Evolutionary conservation across 345 rosid species (phyloP).

Genomic region (Erodium maritimum): DNA sequence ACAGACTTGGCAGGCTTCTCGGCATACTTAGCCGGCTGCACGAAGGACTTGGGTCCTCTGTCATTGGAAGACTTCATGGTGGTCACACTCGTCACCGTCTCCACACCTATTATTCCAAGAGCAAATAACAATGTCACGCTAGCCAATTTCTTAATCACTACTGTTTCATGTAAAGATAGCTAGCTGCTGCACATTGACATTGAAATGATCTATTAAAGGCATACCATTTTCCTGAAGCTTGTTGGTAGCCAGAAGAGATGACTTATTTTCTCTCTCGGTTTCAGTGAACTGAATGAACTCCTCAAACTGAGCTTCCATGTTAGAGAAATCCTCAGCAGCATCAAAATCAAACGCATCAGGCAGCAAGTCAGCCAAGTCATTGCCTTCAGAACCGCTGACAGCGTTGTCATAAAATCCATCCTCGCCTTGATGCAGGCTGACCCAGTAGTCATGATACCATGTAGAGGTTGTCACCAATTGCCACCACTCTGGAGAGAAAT

Average conservation of each 20-base stretch:
- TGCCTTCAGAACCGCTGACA: constrained; percentile 14
- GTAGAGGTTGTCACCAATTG: constrained; percentile 66
- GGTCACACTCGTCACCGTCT: no score
- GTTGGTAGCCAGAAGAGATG: no score
- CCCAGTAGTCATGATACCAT: constrained; percentile 80
- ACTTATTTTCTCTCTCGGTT: constrained; percentile 14
- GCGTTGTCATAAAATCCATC: no score
- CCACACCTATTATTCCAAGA: constrained; percentile 6
- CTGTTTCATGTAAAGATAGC: constrained; percentile 17
- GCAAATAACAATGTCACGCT: constrained; percentile 8
- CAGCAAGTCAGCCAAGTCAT: constrained; percentile 36
- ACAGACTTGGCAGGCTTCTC: no score
- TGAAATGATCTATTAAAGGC: not conserved
- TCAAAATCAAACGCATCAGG: constrained; percentile 60
- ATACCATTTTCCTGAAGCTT: constrained; percentile 4
- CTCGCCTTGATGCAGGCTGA: constrained; percentile 57
- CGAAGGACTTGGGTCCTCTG: no score
- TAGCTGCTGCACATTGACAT: constrained; percentile 10
- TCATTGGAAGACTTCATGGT: no score
- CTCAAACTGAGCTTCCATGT: constrained; percentile 32
- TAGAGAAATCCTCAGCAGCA: constrained; percentile 35
- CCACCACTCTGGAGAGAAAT: constrained; percentile 97
- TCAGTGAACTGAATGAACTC: constrained; percentile 26
- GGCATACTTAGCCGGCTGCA: no score
- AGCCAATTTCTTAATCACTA: constrained; percentile 34